These are phyloP conservation scores for Aureobasidium sp. DNA, from an alignment of 2,329 filamentous ascomycete genomes.

Conservation along the genomic window DNA sequence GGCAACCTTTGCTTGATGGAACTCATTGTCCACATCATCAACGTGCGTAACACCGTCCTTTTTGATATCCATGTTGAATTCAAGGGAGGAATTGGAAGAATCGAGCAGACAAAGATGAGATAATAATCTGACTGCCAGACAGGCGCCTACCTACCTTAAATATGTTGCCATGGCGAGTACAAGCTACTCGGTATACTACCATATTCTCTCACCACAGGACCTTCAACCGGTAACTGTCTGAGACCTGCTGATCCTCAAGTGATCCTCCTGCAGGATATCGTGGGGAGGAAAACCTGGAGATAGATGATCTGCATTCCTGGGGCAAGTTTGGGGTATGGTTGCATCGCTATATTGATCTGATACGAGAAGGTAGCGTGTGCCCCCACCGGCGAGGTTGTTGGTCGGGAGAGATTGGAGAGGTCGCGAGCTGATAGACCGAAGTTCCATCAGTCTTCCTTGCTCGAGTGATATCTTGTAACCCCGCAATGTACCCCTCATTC, in stretches of 20 bases:
- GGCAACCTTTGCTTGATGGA: slow-evolving; percentile 3
- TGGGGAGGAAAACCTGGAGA: slow-evolving; percentile 9
- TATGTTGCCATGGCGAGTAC: neutral
- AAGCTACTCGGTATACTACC: neutral
- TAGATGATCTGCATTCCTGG: neutral
- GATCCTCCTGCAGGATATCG: neutral
- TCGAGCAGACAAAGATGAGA: neutral
- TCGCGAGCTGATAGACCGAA: slow-evolving; percentile 6
- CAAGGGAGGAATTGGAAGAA: neutral
- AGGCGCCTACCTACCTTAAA: neutral
- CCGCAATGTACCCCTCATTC: neutral
- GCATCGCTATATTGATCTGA: neutral
- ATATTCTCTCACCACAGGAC: neutral
- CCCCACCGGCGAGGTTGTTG: slow-evolving; percentile 5
- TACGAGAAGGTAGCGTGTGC: slow-evolving; percentile 9
- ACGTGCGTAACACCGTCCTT: slow-evolving; percentile 3
- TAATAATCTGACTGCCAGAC: neutral
- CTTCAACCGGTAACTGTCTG: slow-evolving; percentile 1
- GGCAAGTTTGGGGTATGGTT: slow-evolving; percentile 4
- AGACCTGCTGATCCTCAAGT: slow-evolving; percentile 1
- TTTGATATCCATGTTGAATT: neutral
- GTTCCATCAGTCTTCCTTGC: neutral
- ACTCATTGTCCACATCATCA: neutral
- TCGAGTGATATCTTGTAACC: neutral
- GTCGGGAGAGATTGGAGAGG: neutral